Evolutionary conservation across 768 basidiomycete species (phyloP).

Genomic region (Sistotremastrum suecicum): DNA sequence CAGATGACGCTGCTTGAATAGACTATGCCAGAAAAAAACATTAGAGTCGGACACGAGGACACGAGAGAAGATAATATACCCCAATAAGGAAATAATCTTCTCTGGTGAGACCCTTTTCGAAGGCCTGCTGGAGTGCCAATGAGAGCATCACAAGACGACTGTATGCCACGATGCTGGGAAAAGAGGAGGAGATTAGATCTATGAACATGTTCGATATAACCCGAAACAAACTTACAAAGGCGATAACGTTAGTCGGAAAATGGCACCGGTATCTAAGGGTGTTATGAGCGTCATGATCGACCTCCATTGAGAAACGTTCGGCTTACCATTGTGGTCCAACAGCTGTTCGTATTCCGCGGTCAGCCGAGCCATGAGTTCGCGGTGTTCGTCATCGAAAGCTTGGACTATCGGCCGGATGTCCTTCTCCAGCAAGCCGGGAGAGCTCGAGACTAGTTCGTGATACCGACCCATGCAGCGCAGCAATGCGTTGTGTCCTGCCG

Average conservation of each 20-base stretch:
- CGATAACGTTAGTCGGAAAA: too few species aligned
- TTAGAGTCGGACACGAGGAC: not conserved
- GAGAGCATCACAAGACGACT: conserved; percentile 43
- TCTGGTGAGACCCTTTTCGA: conserved; percentile 23
- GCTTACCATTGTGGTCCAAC: conserved; percentile 1
- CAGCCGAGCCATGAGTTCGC: conserved; percentile 5
- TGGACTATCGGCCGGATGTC: too few species aligned
- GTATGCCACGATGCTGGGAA: conserved; percentile 34
- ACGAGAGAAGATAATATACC: conserved; percentile 5
- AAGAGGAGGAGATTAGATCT: conserved; percentile 7
- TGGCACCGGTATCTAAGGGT: not conserved
- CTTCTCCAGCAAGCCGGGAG: too few species aligned
- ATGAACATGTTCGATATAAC: conserved; percentile 1
- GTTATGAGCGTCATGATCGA: conserved; percentile 21
- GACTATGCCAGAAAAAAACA: conserved; percentile 18
- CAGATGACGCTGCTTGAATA: conserved; percentile 38
- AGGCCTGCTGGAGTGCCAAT: conserved; percentile 36
- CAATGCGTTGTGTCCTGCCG: conserved; percentile 39
- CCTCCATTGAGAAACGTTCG: conserved; percentile 13
- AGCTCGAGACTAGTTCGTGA: conserved; percentile 13
- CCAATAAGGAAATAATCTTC: conserved; percentile 28
- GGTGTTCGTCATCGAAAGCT: too few species aligned
- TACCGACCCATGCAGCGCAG: conserved; percentile 36
- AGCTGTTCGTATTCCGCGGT: conserved; percentile 6
- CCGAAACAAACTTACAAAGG: not conserved